Percentiles rank a stretch among this genome's conserved stretches.
Evolutionary conservation across 371 early-diverging fungal genomes (phyloP).

Genomic region (Lichtheimia hyalospora): DNA sequence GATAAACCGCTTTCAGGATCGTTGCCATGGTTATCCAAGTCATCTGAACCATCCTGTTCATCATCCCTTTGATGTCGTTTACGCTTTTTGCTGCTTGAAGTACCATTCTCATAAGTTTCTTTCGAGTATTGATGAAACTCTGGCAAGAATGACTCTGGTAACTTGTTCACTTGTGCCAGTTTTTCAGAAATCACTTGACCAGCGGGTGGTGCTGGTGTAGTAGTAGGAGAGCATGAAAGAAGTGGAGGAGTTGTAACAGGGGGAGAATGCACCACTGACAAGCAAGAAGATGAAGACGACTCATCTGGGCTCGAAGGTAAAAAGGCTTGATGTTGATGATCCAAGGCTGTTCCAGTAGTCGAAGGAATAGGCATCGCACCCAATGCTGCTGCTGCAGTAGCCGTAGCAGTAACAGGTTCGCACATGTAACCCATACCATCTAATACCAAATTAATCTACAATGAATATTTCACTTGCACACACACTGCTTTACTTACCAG

Average conservation of each 20-base stretch:
- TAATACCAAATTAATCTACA: not conserved
- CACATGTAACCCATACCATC: constrained; percentile 12
- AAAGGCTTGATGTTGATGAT: constrained; percentile 8
- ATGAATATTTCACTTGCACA: not conserved
- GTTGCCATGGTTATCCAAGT: constrained; percentile 20
- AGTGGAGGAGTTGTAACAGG: constrained; percentile 22
- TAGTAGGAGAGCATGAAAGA: constrained; percentile 16
- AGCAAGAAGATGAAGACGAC: not conserved
- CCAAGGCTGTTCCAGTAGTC: constrained; percentile 1
- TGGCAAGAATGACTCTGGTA: constrained; percentile 50
- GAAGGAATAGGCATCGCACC: not conserved
- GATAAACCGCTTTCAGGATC: constrained; percentile 26
- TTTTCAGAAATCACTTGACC: constrained; percentile 29
- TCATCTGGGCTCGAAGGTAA: constrained; percentile 12
- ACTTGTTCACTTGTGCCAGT: constrained; percentile 46
- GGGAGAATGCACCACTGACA: constrained; percentile 19
- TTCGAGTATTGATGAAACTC: constrained; percentile 52
- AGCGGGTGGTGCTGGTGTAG: constrained; percentile 3
- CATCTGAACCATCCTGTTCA: constrained; percentile 15
- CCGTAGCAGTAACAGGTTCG: constrained; percentile 6
- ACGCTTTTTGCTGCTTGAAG: constrained; percentile 38
- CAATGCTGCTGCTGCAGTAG: not conserved
- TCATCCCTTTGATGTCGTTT: constrained; percentile 22
- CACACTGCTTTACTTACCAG: constrained; percentile 21
- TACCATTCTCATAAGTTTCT: constrained; percentile 49